Percentiles rank a stretch among this genome's conserved stretches.
Evolutionary conservation across 805 yeast genomes (phyloP).

Genomic region (Lipomyces sp.): DNA sequence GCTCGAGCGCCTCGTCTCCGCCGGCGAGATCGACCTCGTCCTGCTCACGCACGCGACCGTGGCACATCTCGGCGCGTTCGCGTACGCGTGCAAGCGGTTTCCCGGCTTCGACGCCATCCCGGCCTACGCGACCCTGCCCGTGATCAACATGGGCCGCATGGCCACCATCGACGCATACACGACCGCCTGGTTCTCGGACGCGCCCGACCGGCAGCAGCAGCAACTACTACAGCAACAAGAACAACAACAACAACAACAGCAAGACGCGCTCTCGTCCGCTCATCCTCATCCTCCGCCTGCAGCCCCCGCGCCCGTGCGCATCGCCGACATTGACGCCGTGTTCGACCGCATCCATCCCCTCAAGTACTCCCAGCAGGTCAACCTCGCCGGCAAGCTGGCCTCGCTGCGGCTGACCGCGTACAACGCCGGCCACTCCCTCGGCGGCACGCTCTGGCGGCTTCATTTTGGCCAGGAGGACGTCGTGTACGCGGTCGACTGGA

Average conservation of each 20-base stretch:
- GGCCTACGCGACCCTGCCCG: conserved; percentile 86
- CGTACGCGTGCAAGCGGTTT: conserved; percentile 56
- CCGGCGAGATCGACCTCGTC: conserved; percentile 54
- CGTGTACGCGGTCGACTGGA: conserved; percentile 92
- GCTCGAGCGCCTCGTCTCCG: conserved; percentile 16
- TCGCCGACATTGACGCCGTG: conserved; percentile 70
- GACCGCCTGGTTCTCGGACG: conserved; percentile 56
- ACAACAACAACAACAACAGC: no score
- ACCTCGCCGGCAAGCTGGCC: conserved; percentile 50
- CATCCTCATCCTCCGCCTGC: no score
- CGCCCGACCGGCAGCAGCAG: not conserved
- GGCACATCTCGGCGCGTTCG: conserved; percentile 76
- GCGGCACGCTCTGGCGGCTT: conserved; percentile 88
- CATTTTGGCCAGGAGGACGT: conserved; percentile 71
- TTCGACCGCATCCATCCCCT: conserved; percentile 69
- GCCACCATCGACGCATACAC: conserved; percentile 81
- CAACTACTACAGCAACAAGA: not conserved
- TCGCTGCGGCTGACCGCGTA: conserved; percentile 65
- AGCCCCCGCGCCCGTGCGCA: conserved; percentile 1
- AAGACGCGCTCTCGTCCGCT: no score
- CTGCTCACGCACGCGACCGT: conserved; percentile 84
- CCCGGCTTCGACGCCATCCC: conserved; percentile 53
- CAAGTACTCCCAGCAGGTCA: conserved; percentile 75
- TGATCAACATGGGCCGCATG: conserved; percentile 78
- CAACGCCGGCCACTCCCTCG: conserved; percentile 89